Conservation (phyloP, 805 yeast species). For the Ogataea naganishii region DNA sequence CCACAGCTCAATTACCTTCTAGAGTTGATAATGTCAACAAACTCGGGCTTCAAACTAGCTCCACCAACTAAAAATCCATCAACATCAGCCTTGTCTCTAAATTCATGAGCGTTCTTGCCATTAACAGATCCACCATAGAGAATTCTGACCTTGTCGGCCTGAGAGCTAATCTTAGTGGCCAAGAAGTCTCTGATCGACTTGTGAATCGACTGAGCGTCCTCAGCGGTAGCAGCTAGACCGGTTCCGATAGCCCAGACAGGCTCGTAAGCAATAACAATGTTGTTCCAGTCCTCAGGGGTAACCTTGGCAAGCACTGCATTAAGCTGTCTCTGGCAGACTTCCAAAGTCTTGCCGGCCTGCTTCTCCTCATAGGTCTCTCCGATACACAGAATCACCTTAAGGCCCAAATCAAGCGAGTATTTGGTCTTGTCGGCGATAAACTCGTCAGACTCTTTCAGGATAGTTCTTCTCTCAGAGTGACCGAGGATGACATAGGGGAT, state of each 20-base stretch:
- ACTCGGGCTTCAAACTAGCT: conserved; percentile 98
- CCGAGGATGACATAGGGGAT: conserved; percentile 94
- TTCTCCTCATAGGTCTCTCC: conserved; percentile 98
- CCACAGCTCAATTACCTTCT: no score
- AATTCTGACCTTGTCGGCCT: conserved; percentile 77
- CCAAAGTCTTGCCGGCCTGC: conserved; percentile 77
- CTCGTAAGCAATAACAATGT: conserved; percentile 94
- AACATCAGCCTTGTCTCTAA: conserved; percentile 87
- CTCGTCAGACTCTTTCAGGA: conserved; percentile 85
- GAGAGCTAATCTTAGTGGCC: conserved; percentile 65
- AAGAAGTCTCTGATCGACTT: conserved; percentile 79
- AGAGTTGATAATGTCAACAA: conserved; percentile 88
- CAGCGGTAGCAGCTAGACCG: conserved; percentile 97
- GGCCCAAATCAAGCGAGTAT: conserved; percentile 84
- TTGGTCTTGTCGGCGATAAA: conserved; percentile 89
- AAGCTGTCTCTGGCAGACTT: conserved; percentile 83
- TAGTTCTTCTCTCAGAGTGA: conserved; percentile 97
- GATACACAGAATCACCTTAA: conserved; percentile 89
- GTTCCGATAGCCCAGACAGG: conserved; percentile 99
- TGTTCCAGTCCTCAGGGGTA: conserved; percentile 72
- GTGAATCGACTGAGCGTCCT: conserved; percentile 96
- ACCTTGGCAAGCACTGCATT: conserved; percentile 77
- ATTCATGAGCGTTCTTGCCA: conserved; percentile 84
- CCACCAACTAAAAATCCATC: conserved; percentile 99
- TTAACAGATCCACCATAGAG: conserved; percentile 98